These are phyloP conservation scores for Wickerhamiella dianesei DNA, from an alignment of 805 yeast species.

Conservation along the genomic window DNA sequence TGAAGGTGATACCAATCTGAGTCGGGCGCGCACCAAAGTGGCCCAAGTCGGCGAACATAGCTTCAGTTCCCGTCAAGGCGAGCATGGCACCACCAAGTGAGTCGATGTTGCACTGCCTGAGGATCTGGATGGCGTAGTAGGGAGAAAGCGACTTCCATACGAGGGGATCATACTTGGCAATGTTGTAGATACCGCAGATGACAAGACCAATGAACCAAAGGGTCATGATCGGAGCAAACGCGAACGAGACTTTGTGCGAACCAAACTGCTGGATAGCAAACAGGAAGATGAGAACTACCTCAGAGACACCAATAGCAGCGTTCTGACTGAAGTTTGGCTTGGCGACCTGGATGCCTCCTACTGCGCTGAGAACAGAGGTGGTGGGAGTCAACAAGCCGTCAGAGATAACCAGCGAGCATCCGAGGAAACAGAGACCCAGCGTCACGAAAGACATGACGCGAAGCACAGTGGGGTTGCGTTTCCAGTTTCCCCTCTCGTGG, in stretches of 20 bases:
- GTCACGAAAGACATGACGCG: conserved; percentile 5
- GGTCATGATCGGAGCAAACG: conserved; percentile 43
- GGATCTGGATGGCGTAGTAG: conserved; percentile 34
- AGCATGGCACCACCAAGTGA: conserved; percentile 39
- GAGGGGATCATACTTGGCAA: conserved; percentile 29
- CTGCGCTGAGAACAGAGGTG: conserved; percentile 44
- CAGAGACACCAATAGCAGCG: conserved; percentile 36
- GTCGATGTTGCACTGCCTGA: conserved; percentile 29
- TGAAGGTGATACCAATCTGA: conserved; percentile 31
- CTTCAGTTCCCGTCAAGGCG: conserved; percentile 46
- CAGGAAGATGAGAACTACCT: conserved; percentile 33
- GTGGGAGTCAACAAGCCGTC: conserved; percentile 54
- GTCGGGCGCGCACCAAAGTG: conserved; percentile 40
- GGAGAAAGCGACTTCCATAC: conserved; percentile 40
- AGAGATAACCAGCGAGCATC: conserved; percentile 43
- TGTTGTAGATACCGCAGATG: conserved; percentile 35
- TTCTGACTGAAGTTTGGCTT: conserved; percentile 26
- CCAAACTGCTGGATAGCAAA: conserved; percentile 39
- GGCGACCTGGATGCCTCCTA: conserved; percentile 43
- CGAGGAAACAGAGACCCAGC: conserved; percentile 31
- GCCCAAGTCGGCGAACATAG: conserved; percentile 52
- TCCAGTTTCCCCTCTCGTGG: conserved; percentile 2
- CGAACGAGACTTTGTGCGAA: conserved; percentile 33
- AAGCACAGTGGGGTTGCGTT: conserved; percentile 5
- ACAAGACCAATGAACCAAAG: conserved; percentile 38